Evolutionary conservation across 2,329 filamentous ascomycete genomes (phyloP), one percentile per base, ranked within the genome.

Genomic region (Phyllosticta citrichinensis): DNA sequence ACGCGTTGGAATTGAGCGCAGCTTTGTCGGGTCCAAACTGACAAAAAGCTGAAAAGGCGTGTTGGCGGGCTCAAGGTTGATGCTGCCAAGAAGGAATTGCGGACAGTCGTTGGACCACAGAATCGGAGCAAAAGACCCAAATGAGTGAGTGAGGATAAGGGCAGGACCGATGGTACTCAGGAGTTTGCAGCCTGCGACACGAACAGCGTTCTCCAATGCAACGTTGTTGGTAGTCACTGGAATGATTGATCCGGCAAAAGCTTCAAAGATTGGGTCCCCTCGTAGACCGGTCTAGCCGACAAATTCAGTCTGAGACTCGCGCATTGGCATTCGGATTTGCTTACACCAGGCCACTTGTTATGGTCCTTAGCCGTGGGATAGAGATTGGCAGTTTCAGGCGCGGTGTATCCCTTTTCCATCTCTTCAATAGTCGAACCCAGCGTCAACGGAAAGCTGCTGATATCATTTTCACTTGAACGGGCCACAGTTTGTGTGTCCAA

Each of bases 211-310:
- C 40, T 67, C 65, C 30, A 65, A 62, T 14, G 63, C 62, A 9
- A 58, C 53, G 33, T 62, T 64, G 17, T 63, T 64, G n/a, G 64
- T 63, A 24, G 65, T 65, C 52, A 25, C 35, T 20, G 56, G 56
- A 24, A 58, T 24, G 40, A 58, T 25, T 22, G 56, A 27, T 0
- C 35, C 64, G 64, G 75, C 79, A 65, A 81, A 81, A 1, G 70
- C 71, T 62, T 80, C 76, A 64, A 85, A 84, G 19, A 71, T 67
- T 0, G 73, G 65, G 63, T 84, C 80, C 1, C 77, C 77, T 65
- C 64, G 61, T 12, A 58, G 57, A 2, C 71, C 72, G 6, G 65
- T 67, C 5, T 57, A 19, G 20, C 11, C 2, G 9, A 12, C 17
- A 14, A 47, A 25, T 2, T 47, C 14, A 35, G 11, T 17, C 17